Evolutionary conservation across 1,139 yeast genomes (phyloP).

Genomic region (Protomyces inundatus): DNA sequence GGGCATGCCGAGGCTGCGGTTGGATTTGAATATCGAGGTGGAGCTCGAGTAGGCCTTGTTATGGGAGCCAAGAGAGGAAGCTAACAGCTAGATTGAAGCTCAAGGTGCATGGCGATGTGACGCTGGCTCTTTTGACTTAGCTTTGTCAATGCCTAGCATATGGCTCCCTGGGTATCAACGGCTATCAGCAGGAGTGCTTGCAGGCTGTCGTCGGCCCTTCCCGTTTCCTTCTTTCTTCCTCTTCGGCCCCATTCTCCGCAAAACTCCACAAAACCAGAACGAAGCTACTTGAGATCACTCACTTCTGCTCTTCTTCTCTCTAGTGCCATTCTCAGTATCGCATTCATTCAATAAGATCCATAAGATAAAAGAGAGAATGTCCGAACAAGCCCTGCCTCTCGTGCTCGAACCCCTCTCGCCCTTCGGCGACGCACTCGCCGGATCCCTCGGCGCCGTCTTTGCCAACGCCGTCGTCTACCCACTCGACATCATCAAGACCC

Average conservation of each 20-base stretch:
- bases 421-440: slow-evolving; percentile 74
- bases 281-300: not conserved
- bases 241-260: not conserved
- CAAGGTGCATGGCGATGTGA: not conserved
- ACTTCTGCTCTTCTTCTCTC: not conserved
- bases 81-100: not conserved
- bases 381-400: slow-evolving; percentile 7
- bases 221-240: not conserved
- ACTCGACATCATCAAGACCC: slow-evolving; percentile 71
- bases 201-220: not conserved
- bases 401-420: slow-evolving; percentile 38
- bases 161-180: not conserved
- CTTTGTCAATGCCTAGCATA: not conserved
- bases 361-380: not conserved
- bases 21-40: not conserved
- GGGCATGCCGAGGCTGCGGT: not conserved
- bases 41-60: not conserved
- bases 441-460: slow-evolving; percentile 75
- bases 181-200: not conserved
- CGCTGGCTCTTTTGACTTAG: not conserved
- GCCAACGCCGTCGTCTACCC: slow-evolving; percentile 90
- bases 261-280: not conserved
- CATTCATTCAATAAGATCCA: not conserved
- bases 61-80: not conserved
- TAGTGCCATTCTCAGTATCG: not conserved